Base-by-base conservation (phyloP, 73 alveolate genomes). In the Uronychia binucleata region DNA sequence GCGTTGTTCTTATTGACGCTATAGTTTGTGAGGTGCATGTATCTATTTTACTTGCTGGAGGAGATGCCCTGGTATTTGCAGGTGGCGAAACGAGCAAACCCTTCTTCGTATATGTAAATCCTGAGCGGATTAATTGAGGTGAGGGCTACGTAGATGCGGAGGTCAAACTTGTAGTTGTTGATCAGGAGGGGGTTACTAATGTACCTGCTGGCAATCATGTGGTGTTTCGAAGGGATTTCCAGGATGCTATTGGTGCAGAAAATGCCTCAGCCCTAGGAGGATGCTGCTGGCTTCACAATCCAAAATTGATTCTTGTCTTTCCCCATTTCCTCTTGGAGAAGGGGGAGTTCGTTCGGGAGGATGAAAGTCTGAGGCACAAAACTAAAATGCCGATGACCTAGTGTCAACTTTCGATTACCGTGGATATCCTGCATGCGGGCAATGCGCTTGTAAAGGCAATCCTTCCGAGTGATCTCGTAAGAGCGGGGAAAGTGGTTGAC, bases 61-160 rank as follows among this genome's bases (percentile, higher is more conserved):
- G 78, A 59, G 8, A 35, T 59, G 58, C 78, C 57, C 82, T 88
- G 31, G 88, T 94, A 96, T 79, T 94, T 89, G 78, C 92, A 92
- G 0, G 99, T 97, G 8, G 99, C 99, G 90, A 97, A 97, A 80
- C 99, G 88, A 25, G 93, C 96, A 28, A 97, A 79, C 13, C 99
- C 99, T 81, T 97, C 98, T 77, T 96, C 93, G 83, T 96, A 97
- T 76, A 97, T 74, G 86, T 97, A 97, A n/a, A 97, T 92, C 88
- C 97, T 93, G 59, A 96, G 88, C 35, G 99, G 99, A 81, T 97
- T 94, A 79, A 94, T 95, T 59, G 98, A 87, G 0, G 97, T 94
- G 58, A 97, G 93, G 79, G 91, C 86, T 27, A 93, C 98, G 93
- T 97, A 97, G 33, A 97, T 93, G 90, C 99, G 86, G 76, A 97